Percentiles rank a stretch among this genome's conserved stretches.
Evolutionary conservation across 2,329 filamentous ascomycete species (phyloP).

Genomic region (Ophiocordyceps camponoti-leonardi): DNA sequence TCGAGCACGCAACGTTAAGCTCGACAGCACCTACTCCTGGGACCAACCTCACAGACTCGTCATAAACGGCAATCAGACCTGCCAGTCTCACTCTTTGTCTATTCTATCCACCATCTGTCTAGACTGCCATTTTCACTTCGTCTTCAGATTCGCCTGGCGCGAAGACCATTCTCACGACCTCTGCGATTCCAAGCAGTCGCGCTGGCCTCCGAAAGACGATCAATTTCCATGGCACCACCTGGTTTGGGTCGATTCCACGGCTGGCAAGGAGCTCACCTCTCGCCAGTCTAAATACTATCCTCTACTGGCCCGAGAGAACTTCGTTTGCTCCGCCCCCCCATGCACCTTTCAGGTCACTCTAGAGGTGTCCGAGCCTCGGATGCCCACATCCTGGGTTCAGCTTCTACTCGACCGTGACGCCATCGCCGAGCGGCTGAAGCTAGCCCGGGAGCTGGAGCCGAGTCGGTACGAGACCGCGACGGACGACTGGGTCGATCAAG

Average conservation of each 20-base stretch:
- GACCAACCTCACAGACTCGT: slow-evolving; percentile 18
- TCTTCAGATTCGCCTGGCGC: slow-evolving; percentile 20
- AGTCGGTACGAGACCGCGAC: slow-evolving; percentile 26
- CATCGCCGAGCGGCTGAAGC: slow-evolving; percentile 20
- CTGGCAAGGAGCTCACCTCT: slow-evolving; percentile 7
- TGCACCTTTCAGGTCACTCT: slow-evolving; percentile 26
- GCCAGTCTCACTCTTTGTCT: slow-evolving; percentile 6
- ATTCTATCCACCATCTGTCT: slow-evolving; percentile 20
- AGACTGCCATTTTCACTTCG: slow-evolving; percentile 23
- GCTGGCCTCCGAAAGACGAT: slow-evolving; percentile 17
- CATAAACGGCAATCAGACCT: slow-evolving; percentile 23
- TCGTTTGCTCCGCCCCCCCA: slow-evolving; percentile 22
- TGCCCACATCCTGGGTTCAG: slow-evolving; percentile 23
- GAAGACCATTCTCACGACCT: slow-evolving; percentile 9
- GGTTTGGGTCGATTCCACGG: slow-evolving; percentile 15
- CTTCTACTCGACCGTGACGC: slow-evolving; percentile 27
- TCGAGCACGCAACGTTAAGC: slow-evolving; percentile 12
- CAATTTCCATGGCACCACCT: slow-evolving; percentile 22
- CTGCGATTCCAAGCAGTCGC: slow-evolving; percentile 14
- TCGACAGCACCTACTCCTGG: slow-evolving; percentile 15
- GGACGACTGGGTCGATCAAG: slow-evolving; percentile 21
- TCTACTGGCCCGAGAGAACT: slow-evolving; percentile 17
- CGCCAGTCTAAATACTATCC: slow-evolving; percentile 21
- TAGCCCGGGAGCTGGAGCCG: slow-evolving; percentile 26
- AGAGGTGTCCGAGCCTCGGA: slow-evolving; percentile 31